A percentile compares a stretch with the other conserved stretches of the same genome.
Conservation (phyloP, 2,329 filamentous ascomycete species). For the Sordariomycetes sp. region DNA sequence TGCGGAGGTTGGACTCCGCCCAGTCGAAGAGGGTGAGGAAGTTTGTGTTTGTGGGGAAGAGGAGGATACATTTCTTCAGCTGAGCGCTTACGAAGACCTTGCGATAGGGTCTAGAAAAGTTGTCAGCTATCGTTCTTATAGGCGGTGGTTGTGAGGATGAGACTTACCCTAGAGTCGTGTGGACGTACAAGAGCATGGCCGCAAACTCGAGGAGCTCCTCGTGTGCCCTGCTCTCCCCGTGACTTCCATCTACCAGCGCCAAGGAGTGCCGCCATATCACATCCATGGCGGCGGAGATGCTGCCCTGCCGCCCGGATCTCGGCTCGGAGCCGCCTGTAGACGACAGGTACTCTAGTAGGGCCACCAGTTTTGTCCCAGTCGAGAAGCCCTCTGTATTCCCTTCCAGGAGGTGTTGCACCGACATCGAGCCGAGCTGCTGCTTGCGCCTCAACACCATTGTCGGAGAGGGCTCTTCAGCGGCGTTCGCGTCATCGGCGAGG, state of each 20-base stretch:
- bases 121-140: background rate
- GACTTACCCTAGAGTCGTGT: slow-evolving; percentile 44
- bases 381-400: slow-evolving; percentile 33
- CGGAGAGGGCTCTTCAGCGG: slow-evolving; percentile 11
- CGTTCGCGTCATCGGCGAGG: slow-evolving; percentile 15
- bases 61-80: slow-evolving; percentile 43
- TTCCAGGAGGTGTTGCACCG: slow-evolving; percentile 42
- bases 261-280: slow-evolving; percentile 25
- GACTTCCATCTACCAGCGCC: slow-evolving; percentile 24
- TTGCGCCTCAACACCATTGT: slow-evolving; percentile 36
- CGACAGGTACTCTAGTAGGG: slow-evolving; percentile 55
- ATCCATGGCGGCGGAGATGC: slow-evolving; percentile 35
- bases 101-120: slow-evolving; percentile 42
- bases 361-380: slow-evolving; percentile 45
- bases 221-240: slow-evolving; percentile 21
- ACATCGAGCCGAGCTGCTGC: slow-evolving; percentile 36
- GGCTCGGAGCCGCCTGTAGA: slow-evolving; percentile 24
- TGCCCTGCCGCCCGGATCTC: slow-evolving; percentile 33
- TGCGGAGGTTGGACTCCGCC: slow-evolving; percentile 56
- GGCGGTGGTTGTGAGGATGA: background rate
- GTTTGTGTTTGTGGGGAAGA: slow-evolving; percentile 64
- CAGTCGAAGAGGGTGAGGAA: slow-evolving; percentile 63
- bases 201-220: slow-evolving; percentile 60
- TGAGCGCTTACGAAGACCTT: slow-evolving; percentile 50
- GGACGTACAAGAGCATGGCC: slow-evolving; percentile 50